phyloP scores from a whole-genome alignment of 2,329 filamentous ascomycete species.

The Furcasterigmium furcatum region DNA sequence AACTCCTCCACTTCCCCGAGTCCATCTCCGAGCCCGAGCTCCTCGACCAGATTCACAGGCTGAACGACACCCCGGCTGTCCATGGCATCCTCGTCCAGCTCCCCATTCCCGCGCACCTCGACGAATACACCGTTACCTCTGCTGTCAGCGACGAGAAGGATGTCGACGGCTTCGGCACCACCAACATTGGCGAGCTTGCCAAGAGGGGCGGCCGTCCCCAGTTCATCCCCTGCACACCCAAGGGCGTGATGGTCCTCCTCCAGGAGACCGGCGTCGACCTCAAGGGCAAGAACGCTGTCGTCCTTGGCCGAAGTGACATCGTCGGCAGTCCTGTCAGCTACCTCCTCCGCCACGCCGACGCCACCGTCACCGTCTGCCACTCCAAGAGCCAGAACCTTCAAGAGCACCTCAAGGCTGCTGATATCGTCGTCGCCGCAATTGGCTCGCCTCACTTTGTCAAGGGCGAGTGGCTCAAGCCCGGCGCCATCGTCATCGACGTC shows the following conservation, averaged over 20 bases:
- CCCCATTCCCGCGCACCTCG: slow-evolving; percentile 83
- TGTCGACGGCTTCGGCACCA: slow-evolving; percentile 92
- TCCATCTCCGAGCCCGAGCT: slow-evolving; percentile 81
- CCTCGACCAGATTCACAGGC: slow-evolving; percentile 72
- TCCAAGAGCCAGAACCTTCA: slow-evolving; percentile 76
- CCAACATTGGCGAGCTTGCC: slow-evolving; percentile 93
- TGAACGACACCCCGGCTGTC: slow-evolving; percentile 83
- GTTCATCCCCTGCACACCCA: slow-evolving; percentile 93
- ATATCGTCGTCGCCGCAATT: slow-evolving; percentile 90
- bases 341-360: slow-evolving; percentile 90
- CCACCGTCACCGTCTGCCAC: slow-evolving; percentile 95
- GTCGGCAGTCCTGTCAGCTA: slow-evolving; percentile 97
- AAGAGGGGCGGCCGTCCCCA: slow-evolving; percentile 88
- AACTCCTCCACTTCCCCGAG: slow-evolving; percentile 80
- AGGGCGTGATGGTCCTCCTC: slow-evolving; percentile 93
- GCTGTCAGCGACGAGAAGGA: slow-evolving; percentile 92
- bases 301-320: slow-evolving; percentile 93
- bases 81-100: slow-evolving; percentile 95
- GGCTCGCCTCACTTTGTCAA: slow-evolving; percentile 85
- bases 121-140: slow-evolving; percentile 87
- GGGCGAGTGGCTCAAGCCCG: slow-evolving; percentile 92
- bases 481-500: slow-evolving; percentile 94
- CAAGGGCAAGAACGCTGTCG: slow-evolving; percentile 88
- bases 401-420: slow-evolving; percentile 75
- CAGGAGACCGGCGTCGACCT: slow-evolving; percentile 80